phyloP scores from a whole-genome alignment of 2,329 filamentous ascomycete species.

The Cladosporium sp. region DNA sequence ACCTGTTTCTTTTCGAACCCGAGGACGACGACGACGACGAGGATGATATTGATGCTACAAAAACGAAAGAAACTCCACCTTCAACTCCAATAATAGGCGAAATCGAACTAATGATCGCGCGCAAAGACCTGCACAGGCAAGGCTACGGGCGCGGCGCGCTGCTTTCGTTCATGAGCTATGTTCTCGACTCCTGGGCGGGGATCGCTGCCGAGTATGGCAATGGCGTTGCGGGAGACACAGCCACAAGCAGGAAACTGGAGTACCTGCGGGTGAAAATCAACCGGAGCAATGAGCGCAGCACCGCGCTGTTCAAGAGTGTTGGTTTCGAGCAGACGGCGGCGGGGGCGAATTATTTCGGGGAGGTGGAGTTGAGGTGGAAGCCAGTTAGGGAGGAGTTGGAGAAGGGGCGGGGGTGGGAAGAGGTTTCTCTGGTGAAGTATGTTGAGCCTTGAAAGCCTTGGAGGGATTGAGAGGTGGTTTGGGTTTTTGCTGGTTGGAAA shows the following conservation, averaged over 20 bases:
- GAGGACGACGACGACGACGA: constrained; percentile 41
- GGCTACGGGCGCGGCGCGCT: constrained; percentile 66
- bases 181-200: constrained; percentile 48
- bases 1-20: constrained; percentile 65
- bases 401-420: constrained; percentile 19
- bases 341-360: constrained; percentile 62
- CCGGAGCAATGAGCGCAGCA: constrained; percentile 52
- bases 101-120: constrained; percentile 83
- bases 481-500: too few relatives aligned
- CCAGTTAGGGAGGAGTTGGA: constrained; percentile 16
- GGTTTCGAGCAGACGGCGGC: constrained; percentile 51
- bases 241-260: constrained; percentile 26
- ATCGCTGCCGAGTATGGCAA: constrained; percentile 57
- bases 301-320: constrained; percentile 57
- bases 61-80: too few relatives aligned
- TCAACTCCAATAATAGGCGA: constrained; percentile 55
- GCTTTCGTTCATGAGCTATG: constrained; percentile 64
- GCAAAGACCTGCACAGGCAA: constrained; percentile 50
- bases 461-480: neutral
- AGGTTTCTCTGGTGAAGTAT: constrained; percentile 14
- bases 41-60: too few relatives aligned
- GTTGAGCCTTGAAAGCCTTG: constrained; percentile 4
- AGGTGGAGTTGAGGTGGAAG: constrained; percentile 54
- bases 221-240: too few relatives aligned
- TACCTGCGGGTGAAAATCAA: constrained; percentile 61